Evolutionary conservation across 805 yeast species (phyloP), one percentile per base, ranked within the genome.

Genomic region (Yarrowia alimentaria): DNA sequence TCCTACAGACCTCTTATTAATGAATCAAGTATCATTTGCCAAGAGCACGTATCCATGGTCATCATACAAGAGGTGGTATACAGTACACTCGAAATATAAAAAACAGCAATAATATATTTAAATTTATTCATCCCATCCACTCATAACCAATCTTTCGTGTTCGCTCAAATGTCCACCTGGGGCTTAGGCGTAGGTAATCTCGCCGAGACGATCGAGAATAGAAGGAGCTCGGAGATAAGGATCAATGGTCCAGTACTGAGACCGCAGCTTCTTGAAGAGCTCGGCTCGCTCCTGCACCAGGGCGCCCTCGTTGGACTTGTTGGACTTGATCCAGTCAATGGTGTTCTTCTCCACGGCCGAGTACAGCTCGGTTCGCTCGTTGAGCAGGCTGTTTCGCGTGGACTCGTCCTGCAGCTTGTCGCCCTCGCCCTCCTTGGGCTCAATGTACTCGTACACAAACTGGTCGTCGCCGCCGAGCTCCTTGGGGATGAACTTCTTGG

Each of bases 191-290:
- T 43, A 31, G 16, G 83, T 87, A 26, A 80, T 64, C 18, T 66
- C 56, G n/a, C 93, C 90, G 52, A 76, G 71, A 60, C 95, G 77
- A 67, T 93, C 99, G 61, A 79, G 86, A 31, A 81, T 69, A 30
- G 89, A 80, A 57, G 89, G 80, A 33, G 83, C 79, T 66, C 99
- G 81, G 42, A 88, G 66, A 57, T 84, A 89, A 1, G 93, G 91
- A 62, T 93, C 98, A 51, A 86, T 66, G 42, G 69, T 64, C 62
- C 78, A 74, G 68, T 83, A 90, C 62, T 85, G 85, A 21, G 73
- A 68, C 7, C 82, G 70, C 42, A 91, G 62, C 54, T 76, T 67
- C 48, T 67, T 67, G 51, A 81, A 78, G 20, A 83, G 52, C 22
- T 66, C 65, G 48, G 61, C 54, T 47, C 56, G 47, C 51, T 80